Conservation (phyloP, 306 rosid species). For the Gynostemma pentaphyllum region DNA sequence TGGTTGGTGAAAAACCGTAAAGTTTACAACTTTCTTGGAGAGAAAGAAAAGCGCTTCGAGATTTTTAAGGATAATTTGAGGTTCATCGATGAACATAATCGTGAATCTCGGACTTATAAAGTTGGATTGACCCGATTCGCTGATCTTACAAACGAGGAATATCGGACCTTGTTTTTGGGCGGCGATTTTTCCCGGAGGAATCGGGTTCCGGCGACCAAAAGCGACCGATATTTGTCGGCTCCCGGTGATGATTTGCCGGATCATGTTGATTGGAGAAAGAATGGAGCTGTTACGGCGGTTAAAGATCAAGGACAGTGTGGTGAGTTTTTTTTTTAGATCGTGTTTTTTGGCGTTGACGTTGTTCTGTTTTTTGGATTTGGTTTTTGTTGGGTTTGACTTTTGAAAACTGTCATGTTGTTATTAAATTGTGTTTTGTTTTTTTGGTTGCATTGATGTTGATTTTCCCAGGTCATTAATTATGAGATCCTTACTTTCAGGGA, state of each 20-base stretch:
- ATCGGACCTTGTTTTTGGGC: conserved; percentile 36
- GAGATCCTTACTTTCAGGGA: not conserved
- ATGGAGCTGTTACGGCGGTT: conserved; percentile 59
- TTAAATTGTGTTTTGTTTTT: not conserved
- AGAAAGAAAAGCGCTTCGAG: conserved; percentile 50
- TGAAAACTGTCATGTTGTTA: not conserved
- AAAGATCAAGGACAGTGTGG: conserved; percentile 97
- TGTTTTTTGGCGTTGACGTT: not conserved
- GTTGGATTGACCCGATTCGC: conserved; percentile 68
- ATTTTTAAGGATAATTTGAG: conserved; percentile 61
- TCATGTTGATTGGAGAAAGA: conserved; percentile 61
- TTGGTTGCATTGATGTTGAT: not conserved
- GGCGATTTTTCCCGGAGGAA: conserved; percentile 5
- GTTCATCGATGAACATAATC: conserved; percentile 46
- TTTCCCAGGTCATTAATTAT: conserved; percentile 2
- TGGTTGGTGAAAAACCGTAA: conserved; percentile 68
- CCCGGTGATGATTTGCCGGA: conserved; percentile 49
- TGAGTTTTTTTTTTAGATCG: conserved; percentile 24
- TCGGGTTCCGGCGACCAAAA: conserved; percentile 17
- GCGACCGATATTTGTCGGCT: conserved; percentile 30
- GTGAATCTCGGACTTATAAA: conserved; percentile 18
- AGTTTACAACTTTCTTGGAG: conserved; percentile 51
- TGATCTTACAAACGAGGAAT: conserved; percentile 74
- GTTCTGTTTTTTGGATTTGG: not conserved
- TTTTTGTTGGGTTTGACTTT: not conserved